phyloP scores from a whole-genome alignment of 2,329 filamentous ascomycete genomes.

The Cladosporium colombiae region DNA sequence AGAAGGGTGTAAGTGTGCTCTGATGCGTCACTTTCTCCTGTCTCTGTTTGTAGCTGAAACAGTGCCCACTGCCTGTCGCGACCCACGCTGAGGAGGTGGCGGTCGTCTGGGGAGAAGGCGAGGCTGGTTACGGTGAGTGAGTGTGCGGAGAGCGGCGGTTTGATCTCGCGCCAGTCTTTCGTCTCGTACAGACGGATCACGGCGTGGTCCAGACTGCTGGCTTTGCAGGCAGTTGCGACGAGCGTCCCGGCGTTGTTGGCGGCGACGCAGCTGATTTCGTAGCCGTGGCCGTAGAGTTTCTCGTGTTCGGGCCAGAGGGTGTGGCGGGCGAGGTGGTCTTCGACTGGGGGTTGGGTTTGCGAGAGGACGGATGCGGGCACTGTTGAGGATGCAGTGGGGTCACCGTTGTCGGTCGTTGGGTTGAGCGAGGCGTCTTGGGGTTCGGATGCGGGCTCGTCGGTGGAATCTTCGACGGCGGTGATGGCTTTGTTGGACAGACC shows the following conservation, averaged over 20 bases:
- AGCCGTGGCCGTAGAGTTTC: constrained; percentile 96
- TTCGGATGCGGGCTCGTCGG: constrained; percentile 13
- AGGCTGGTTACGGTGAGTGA: constrained; percentile 82
- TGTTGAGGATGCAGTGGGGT: constrained; percentile 49
- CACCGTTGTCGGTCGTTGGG: constrained; percentile 71
- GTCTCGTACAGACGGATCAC: constrained; percentile 92
- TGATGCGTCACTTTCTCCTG: neutral
- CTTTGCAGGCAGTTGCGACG: constrained; percentile 89
- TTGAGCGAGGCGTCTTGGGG: constrained; percentile 51
- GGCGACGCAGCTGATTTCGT: constrained; percentile 89
- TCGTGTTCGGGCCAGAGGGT: constrained; percentile 95
- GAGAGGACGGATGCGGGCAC: constrained; percentile 64
- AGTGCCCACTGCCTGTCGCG: constrained; percentile 89
- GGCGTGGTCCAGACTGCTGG: constrained; percentile 89
- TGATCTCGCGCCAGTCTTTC: constrained; percentile 80
- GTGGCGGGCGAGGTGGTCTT: constrained; percentile 85
- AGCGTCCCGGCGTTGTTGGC: constrained; percentile 72
- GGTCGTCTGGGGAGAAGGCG: constrained; percentile 74
- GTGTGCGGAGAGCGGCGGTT: constrained; percentile 80
- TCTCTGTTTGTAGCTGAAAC: constrained; percentile 54
- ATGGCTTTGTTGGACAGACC: constrained; percentile 96
- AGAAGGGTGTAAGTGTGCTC: constrained; percentile 55
- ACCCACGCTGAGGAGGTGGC: constrained; percentile 80
- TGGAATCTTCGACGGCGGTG: constrained; percentile 48
- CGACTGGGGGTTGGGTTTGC: constrained; percentile 74